Percentiles rank a stretch among this genome's conserved stretches.
These are phyloP conservation scores for Colletotrichum australisinense DNA, from an alignment of 2,329 filamentous ascomycete genomes.

Conservation along the genomic window DNA sequence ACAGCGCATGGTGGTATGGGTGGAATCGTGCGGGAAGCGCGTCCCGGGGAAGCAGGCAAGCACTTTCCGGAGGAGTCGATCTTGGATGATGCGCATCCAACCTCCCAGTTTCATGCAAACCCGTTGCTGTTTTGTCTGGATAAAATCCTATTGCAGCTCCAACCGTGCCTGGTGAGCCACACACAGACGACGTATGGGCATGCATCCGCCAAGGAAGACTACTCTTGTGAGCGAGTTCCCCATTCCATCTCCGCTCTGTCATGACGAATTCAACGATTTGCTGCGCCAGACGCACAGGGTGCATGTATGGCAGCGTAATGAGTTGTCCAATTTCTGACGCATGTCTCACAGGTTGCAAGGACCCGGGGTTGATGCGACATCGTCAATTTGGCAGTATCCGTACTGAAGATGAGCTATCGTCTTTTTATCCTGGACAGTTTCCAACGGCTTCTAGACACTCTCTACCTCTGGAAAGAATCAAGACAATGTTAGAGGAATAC, in stretches of 20 bases:
- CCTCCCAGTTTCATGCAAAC: conserved; percentile 43
- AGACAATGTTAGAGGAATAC: background rate
- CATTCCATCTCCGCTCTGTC: conserved; percentile 21
- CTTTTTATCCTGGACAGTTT: conserved; percentile 9
- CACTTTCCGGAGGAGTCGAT: conserved; percentile 50
- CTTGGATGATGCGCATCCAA: conserved; percentile 51
- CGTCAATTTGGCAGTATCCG: conserved; percentile 22
- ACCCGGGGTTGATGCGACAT: conserved; percentile 28
- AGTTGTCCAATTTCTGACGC: conserved; percentile 38
- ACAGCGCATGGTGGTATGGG: conserved; percentile 45
- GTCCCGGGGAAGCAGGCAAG: conserved; percentile 52
- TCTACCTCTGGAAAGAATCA: background rate
- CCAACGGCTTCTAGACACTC: background rate
- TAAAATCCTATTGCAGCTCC: conserved; percentile 39
- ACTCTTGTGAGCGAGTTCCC: conserved; percentile 28
- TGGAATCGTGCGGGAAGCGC: conserved; percentile 51
- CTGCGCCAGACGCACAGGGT: conserved; percentile 23
- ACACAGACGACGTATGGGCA: conserved; percentile 8
- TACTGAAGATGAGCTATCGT: conserved; percentile 28
- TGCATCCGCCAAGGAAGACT: conserved; percentile 26
- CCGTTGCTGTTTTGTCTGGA: conserved; percentile 43
- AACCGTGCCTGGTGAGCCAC: conserved; percentile 18
- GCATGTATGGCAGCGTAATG: conserved; percentile 34
- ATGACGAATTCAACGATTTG: conserved; percentile 21
- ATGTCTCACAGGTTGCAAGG: conserved; percentile 36